Conservation (phyloP, 2,329 filamentous ascomycete species). For the Cytospora paraplurivora region DNA sequence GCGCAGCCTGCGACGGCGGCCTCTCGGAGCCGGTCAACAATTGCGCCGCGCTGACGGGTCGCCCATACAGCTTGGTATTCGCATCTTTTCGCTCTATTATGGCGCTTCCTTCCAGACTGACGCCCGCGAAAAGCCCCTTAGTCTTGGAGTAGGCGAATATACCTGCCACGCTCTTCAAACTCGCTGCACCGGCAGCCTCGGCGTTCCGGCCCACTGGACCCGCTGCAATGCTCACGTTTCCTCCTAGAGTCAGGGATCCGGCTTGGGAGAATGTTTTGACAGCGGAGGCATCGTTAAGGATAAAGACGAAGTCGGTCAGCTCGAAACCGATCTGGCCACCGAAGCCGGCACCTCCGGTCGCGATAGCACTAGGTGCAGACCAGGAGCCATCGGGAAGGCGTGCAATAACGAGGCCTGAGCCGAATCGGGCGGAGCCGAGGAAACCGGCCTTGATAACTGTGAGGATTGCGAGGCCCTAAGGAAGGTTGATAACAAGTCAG, state of each 20-base stretch:
- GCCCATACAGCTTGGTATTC: slow-evolving; percentile 93
- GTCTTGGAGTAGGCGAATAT: slow-evolving; percentile 98
- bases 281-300: slow-evolving; percentile 86
- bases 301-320: slow-evolving; percentile 94
- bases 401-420: slow-evolving; percentile 79
- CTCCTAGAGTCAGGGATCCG: slow-evolving; percentile 88
- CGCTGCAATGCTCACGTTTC: slow-evolving; percentile 94
- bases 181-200: slow-evolving; percentile 92
- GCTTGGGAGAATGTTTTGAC: slow-evolving; percentile 94
- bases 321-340: slow-evolving; percentile 88
- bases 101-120: slow-evolving; percentile 89
- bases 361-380: slow-evolving; percentile 81
- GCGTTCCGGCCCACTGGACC: slow-evolving; percentile 93
- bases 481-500: slow-evolving; percentile 4
- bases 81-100: slow-evolving; percentile 95
- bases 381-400: slow-evolving; percentile 75
- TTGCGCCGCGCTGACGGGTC: slow-evolving; percentile 77
- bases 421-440: slow-evolving; percentile 79
- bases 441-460: slow-evolving; percentile 88
- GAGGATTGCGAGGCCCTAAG: slow-evolving; percentile 75
- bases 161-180: slow-evolving; percentile 82
- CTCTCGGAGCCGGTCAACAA: slow-evolving; percentile 77
- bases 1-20: slow-evolving; percentile 78
- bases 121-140: slow-evolving; percentile 93
- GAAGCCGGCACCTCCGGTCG: slow-evolving; percentile 78